Base-by-base conservation (phyloP, 192 early-diverging fungal species). In the Coemansia sp. region DNA sequence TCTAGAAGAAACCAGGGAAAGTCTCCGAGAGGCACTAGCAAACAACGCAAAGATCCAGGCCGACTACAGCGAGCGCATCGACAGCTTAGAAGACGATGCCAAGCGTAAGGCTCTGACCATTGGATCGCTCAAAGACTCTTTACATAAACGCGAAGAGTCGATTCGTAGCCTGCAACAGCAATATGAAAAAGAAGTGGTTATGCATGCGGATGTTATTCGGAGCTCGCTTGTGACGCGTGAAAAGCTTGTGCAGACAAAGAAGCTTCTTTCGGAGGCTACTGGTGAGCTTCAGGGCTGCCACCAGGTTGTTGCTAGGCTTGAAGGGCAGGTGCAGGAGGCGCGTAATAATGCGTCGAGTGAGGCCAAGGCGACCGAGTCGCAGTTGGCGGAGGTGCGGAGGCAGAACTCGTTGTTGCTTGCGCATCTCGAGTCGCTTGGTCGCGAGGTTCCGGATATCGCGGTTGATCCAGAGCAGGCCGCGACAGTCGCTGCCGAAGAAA, bases 341-440 rank as follows among this genome's bases (percentile, higher is more conserved):
- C 61, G 66, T 7, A 65, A 68, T 22, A 51, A 38, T 32, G 71
- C 73, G 0, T 53, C 36, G 4, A 48, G 64, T 41, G 69, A 80
- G 3, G 78, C 76, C 8, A 67, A 78, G 69, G 74, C 51, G 2
- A 85, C 87, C 1, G 86, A 90, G 63, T 56, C 60, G 5, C 86
- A 85, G 32, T 75, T 88, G 14, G 66, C 84, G 0, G 90, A 89
- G 55, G 67, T 90, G 45, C 74, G 76, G 45, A 75, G 81, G 7
- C 93, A 94, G 72, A 94, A 94, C 79, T 81, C 86, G 43, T 78
- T 91, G 35, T 71, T 93, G n/a, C 86, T 91, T 64, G 78, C 87
- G 36, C 91, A 93, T 64, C 88, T 94, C 60, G 90, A 92, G 68
- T 81, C 85, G 38, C 72, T 88, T 17, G 86, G 74, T 39, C 76